Percentiles rank a stretch among this genome's conserved stretches.
phyloP scores from a whole-genome alignment of 768 basidiomycete genomes.

The Serendipita vermifera region DNA sequence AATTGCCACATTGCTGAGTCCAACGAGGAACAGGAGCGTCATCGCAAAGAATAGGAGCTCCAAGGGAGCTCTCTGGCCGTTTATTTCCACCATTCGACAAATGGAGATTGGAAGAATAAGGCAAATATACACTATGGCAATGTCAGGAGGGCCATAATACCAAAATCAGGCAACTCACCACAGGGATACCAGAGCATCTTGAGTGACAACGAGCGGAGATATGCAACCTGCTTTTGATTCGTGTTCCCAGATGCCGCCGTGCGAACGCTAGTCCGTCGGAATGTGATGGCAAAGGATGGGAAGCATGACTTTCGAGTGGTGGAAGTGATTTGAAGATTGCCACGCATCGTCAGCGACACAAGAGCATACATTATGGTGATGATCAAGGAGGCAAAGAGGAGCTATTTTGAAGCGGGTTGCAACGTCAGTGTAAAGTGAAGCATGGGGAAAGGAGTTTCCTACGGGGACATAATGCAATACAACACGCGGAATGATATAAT shows the following conservation, averaged over 20 bases:
- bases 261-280: not conserved
- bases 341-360: slow-evolving; percentile 3
- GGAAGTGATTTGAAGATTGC: not conserved
- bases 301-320: not conserved
- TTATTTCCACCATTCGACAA: not conserved
- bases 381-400: not conserved
- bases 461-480: slow-evolving; percentile 5
- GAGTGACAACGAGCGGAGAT: slow-evolving; percentile 1
- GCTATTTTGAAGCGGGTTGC: not conserved
- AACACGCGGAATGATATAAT: not conserved
- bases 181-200: slow-evolving; percentile 8
- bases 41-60: not conserved
- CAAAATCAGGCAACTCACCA: not conserved
- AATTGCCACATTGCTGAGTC: slow-evolving; percentile 3
- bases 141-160: not conserved
- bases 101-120: not conserved
- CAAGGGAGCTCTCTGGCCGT: not conserved
- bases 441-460: not conserved
- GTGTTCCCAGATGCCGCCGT: not conserved
- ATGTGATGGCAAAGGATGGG: not conserved
- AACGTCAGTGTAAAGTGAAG: not conserved
- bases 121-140: slow-evolving; percentile 6
- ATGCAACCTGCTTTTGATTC: slow-evolving; percentile 4
- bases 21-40: slow-evolving; percentile 7
- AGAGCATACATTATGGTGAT: slow-evolving; percentile 3